Conservation (phyloP, 106 monocot genomes). For the Allium cepa region DNA sequence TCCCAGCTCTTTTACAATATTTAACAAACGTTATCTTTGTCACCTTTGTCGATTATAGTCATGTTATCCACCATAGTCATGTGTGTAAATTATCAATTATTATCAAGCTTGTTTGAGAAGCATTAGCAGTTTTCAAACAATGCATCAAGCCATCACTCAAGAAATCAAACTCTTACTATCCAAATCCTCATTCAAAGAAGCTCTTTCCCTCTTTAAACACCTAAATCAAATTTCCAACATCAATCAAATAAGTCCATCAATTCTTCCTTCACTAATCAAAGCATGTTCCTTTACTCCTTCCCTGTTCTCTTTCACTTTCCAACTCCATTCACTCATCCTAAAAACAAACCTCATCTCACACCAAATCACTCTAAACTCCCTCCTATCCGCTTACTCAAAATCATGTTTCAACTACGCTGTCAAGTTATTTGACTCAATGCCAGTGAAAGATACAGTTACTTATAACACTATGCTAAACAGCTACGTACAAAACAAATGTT, state of each 20-base stretch:
- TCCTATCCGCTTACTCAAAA: slow-evolving; percentile 23
- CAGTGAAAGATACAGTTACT: slow-evolving; percentile 10
- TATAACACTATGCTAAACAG: slow-evolving; percentile 16
- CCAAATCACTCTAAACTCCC: slow-evolving; percentile 20
- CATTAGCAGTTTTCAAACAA: neutral
- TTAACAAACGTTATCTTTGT: no score
- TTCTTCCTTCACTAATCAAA: slow-evolving; percentile 28
- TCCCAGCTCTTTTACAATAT: no score
- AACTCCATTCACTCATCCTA: slow-evolving; percentile 28
- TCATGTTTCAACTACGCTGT: slow-evolving; percentile 5
- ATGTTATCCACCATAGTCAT: no score
- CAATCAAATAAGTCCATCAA: neutral
- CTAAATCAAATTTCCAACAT: slow-evolving; percentile 4
- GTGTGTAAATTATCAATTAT: no score
- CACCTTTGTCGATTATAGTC: no score
- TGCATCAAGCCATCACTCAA: slow-evolving; percentile 4
- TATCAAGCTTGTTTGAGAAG: no score
- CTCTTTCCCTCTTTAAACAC: slow-evolving; percentile 18
- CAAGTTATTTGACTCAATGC: slow-evolving; percentile 18
- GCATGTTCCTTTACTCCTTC: slow-evolving; percentile 12
- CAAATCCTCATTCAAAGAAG: slow-evolving; percentile 5
- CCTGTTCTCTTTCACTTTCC: slow-evolving; percentile 11
- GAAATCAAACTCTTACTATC: slow-evolving; percentile 5
- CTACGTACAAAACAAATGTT: slow-evolving; percentile 1
- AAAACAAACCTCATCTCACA: slow-evolving; percentile 19